Evolutionary conservation across 345 rosid species (phyloP).

Genomic region (Brassica juncea): DNA sequence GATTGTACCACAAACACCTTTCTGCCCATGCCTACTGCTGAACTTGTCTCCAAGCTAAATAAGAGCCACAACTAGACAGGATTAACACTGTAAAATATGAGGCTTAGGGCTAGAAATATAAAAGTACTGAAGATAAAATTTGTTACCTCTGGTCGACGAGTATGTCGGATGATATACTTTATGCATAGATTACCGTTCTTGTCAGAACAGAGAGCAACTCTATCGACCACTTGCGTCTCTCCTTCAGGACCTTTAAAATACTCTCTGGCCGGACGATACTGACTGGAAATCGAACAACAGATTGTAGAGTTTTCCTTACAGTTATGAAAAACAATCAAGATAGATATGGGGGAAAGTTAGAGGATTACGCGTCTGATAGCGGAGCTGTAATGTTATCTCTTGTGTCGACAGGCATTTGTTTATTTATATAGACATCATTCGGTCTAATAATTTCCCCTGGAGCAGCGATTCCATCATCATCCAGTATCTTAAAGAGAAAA

Average conservation of each 20-base stretch:
- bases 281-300: slow-evolving; percentile 47
- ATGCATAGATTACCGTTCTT: slow-evolving; percentile 50
- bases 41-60: slow-evolving; percentile 90
- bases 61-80: slow-evolving; percentile 8
- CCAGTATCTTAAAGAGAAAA: slow-evolving; percentile 56
- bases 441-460: slow-evolving; percentile 89
- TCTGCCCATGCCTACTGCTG: slow-evolving; percentile 98
- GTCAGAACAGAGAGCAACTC: slow-evolving; percentile 75
- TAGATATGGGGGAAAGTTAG: slow-evolving; percentile 1
- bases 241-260: slow-evolving; percentile 74
- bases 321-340: slow-evolving; percentile 16
- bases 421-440: slow-evolving; percentile 64
- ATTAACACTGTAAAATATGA: slow-evolving; percentile 15
- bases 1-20: slow-evolving; percentile 96
- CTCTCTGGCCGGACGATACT: slow-evolving; percentile 56
- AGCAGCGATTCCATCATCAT: slow-evolving; percentile 82
- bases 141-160: slow-evolving; percentile 93
- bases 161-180: slow-evolving; percentile 77
- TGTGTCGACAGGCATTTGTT: slow-evolving; percentile 59
- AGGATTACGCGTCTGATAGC: slow-evolving; percentile 53
- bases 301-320: slow-evolving; percentile 1
- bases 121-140: slow-evolving; percentile 8
- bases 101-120: slow-evolving; percentile 7
- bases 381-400: slow-evolving; percentile 38
- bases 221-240: slow-evolving; percentile 79